phyloP scores from a whole-genome alignment of 1,284 basidiomycete genomes.

The Rhodotorula sp. region DNA sequence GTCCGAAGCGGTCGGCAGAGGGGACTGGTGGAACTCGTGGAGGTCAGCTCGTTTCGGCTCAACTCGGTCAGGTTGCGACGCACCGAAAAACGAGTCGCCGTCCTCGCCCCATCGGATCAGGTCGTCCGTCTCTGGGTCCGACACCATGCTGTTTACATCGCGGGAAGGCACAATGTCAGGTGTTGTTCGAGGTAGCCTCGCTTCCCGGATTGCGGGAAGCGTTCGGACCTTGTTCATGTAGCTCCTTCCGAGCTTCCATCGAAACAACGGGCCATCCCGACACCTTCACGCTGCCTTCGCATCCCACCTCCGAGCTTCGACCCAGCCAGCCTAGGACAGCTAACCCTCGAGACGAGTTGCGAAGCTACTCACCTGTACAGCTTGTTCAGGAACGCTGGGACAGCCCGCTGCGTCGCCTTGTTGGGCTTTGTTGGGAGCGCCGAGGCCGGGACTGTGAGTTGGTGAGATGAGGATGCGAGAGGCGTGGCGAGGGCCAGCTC shows the following conservation, averaged over 20 bases:
- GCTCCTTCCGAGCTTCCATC: neutral
- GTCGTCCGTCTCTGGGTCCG: constrained; percentile 73
- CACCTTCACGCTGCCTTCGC: neutral
- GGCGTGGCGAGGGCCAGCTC: constrained; percentile 11
- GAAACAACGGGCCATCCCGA: neutral
- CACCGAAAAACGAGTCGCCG: constrained; percentile 87
- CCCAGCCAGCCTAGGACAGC: neutral
- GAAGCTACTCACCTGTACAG: constrained; percentile 70
- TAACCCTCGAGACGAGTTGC: neutral
- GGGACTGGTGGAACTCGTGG: constrained; percentile 60
- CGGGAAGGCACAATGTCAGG: constrained; percentile 13
- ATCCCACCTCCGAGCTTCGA: neutral
- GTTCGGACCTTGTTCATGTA: neutral
- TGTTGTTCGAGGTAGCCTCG: neutral
- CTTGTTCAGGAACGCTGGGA: constrained; percentile 89
- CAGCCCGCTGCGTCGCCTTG: constrained; percentile 39
- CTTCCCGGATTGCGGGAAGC: no score
- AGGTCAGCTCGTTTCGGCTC: neutral
- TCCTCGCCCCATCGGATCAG: constrained; percentile 86
- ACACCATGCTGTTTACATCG: constrained; percentile 70
- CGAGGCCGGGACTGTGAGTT: neutral
- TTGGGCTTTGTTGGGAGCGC: constrained; percentile 23
- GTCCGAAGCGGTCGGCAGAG: constrained; percentile 87
- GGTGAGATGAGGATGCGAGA: neutral
- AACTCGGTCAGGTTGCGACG: constrained; percentile 42